Base-by-base conservation (phyloP, 768 basidiomycete genomes). In the Panus rudis region DNA sequence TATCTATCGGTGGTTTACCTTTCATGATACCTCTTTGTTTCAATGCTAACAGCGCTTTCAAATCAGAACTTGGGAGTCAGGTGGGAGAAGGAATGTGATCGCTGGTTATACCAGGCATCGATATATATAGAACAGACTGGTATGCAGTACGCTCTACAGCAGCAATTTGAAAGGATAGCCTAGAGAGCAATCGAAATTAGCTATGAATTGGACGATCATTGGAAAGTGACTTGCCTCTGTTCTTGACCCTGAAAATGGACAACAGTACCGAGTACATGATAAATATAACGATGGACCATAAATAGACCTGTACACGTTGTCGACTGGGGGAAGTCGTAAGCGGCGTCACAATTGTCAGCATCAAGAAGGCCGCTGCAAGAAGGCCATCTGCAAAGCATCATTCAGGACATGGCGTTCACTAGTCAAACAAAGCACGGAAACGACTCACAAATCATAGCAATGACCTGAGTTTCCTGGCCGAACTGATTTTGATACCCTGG, bases 381-480 rank as follows among this genome's bases (percentile, higher is more conserved):
- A 87, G 61, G 7, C 88, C 92, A 58, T 99, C 96, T 98, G 50
- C 12, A 22, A 13, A 40, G 11, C 1, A 32, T n/a, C 14, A 25
- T 37, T 21, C 28, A n/a, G 14, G 20, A 35, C 37, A 38, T 12
- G 28, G 6, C 19, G 10, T 30, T 16, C 10, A 10, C 28, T 16
- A 10, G 16, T 10, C 28, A 16, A 35, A 14, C 33, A 14, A 35
- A 35, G 16, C n/a, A 10, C 28, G 33, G 33, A 35, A 8, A 11
- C 21, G 16, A 77, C 92, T 52, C 56, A 97, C 96, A 98, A 21
- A 93, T 76, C 49, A 78, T 72, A 3, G 84, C 75, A 16, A 98
- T 71, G 37, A 96, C 85, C 52, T 91, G 85, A 14, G 85, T 86
- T 67, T 99, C 96, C 61, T 93, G 84, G 6, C 93, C 94, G 57